Conservation (phyloP, 2,329 filamentous ascomycete species). For the Lachnellula suecica region DNA sequence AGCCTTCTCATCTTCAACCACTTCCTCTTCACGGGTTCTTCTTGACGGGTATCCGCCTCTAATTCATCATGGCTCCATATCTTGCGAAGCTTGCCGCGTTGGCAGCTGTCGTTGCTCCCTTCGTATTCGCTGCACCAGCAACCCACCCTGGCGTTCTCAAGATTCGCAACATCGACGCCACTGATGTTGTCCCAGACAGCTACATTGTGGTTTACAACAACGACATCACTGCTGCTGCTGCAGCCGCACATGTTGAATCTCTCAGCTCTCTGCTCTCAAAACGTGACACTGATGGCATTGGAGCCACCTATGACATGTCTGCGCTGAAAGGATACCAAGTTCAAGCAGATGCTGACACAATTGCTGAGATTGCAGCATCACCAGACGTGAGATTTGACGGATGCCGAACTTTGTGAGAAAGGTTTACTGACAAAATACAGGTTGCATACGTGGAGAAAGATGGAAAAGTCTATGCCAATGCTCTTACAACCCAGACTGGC, state of each 20-base stretch:
- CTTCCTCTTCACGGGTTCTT: not conserved
- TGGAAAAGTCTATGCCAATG: slow-evolving; percentile 31
- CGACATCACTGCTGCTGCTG: slow-evolving; percentile 46
- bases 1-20: slow-evolving; percentile 3
- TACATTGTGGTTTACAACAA: slow-evolving; percentile 68
- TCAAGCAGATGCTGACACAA: slow-evolving; percentile 24
- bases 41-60: not conserved
- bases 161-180: slow-evolving; percentile 45
- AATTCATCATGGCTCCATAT: slow-evolving; percentile 24
- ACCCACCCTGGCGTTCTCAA: slow-evolving; percentile 19
- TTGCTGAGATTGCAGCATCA: slow-evolving; percentile 27
- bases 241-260: slow-evolving; percentile 48
- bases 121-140: slow-evolving; percentile 26
- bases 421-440: slow-evolving; percentile 7
- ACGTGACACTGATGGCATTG: slow-evolving; percentile 43
- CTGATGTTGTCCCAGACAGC: slow-evolving; percentile 51
- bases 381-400: slow-evolving; percentile 26
- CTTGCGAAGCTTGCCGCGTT: slow-evolving; percentile 27
- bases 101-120: slow-evolving; percentile 26
- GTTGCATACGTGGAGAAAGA: slow-evolving; percentile 33
- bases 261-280: slow-evolving; percentile 52
- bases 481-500: slow-evolving; percentile 25
- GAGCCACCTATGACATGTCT: slow-evolving; percentile 26
- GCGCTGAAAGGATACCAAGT: slow-evolving; percentile 30
- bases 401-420: not conserved